Conservation (phyloP, 2,329 filamentous ascomycete genomes). For the Aspergillus proliferans region DNA sequence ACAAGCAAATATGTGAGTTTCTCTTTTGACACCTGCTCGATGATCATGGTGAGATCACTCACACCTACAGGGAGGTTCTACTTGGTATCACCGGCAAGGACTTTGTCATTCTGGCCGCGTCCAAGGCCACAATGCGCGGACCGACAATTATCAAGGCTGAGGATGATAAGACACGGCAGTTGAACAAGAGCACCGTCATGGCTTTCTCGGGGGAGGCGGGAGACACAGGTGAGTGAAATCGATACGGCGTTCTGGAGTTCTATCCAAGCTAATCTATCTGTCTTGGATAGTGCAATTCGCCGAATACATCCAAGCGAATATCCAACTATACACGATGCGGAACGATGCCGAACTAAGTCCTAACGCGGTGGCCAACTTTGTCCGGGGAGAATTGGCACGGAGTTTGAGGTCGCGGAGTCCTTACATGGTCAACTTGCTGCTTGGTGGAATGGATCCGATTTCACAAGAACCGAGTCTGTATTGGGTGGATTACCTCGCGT, state of each 20-base stretch:
- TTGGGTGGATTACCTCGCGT: conserved; percentile 96
- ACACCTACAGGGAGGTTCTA: conserved; percentile 77
- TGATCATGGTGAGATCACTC: background rate
- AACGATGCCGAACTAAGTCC: conserved; percentile 90
- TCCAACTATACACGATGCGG: conserved; percentile 97
- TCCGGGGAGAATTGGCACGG: conserved; percentile 85
- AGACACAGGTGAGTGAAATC: conserved; percentile 65
- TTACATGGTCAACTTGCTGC: conserved; percentile 92
- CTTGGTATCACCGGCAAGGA: conserved; percentile 98
- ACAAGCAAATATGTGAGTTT: conserved; percentile 24
- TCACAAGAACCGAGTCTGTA: conserved; percentile 85
- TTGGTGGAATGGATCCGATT: conserved; percentile 89
- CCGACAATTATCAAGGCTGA: conserved; percentile 89
- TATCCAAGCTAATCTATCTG: conserved; percentile 9
- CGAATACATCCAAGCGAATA: conserved; percentile 98
- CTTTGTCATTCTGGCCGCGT: conserved; percentile 95
- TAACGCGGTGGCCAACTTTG: conserved; percentile 82
- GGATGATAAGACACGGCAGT: conserved; percentile 89
- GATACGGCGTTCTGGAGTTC: background rate
- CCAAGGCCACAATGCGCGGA: conserved; percentile 96
- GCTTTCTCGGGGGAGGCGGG: conserved; percentile 94
- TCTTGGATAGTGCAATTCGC: conserved; percentile 77
- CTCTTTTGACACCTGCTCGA: background rate
- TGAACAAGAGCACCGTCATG: conserved; percentile 93
- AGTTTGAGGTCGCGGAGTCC: conserved; percentile 87